A percentile compares a stretch with the other conserved stretches of the same genome.
Conservation (phyloP, 176 grass and related monocot genomes). For the Aegilops umbellulata region DNA sequence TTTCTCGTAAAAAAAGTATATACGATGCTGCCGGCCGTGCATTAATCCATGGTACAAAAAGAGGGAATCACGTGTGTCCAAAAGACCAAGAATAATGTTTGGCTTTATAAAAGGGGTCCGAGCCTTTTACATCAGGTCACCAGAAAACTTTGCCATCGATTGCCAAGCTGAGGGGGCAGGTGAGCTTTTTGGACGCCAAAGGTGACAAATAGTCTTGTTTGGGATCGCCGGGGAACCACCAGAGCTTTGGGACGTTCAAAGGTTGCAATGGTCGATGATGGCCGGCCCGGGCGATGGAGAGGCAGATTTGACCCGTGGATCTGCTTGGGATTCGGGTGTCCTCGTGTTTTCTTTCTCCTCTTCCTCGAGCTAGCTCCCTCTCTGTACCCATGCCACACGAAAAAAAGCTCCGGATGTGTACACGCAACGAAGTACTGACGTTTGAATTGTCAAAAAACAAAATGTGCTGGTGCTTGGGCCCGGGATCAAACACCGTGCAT, state of each 20-base stretch:
- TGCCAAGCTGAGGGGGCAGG: background rate
- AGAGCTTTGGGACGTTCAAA: constrained; percentile 17
- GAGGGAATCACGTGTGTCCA: constrained; percentile 31
- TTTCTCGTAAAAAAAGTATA: no score
- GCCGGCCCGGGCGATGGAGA: background rate
- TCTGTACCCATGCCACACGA: background rate
- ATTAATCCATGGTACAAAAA: constrained; percentile 8
- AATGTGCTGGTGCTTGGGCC: background rate
- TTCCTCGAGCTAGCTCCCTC: background rate
- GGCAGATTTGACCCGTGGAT: constrained; percentile 37
- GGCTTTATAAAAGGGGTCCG: constrained; percentile 35
- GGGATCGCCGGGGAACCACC: background rate
- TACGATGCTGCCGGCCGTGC: background rate
- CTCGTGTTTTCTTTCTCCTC: background rate
- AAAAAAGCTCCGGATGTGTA: no score
- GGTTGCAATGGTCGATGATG: constrained; percentile 24
- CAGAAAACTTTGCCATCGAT: constrained; percentile 33
- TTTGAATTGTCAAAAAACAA: background rate
- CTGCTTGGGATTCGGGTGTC: constrained; percentile 34
- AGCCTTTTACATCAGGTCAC: constrained; percentile 27
- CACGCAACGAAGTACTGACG: background rate
- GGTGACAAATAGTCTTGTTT: background rate
- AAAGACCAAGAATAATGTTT: constrained; percentile 42
- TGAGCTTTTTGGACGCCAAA: constrained; percentile 19
- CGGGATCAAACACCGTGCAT: background rate